Conservation (phyloP, 352 stramenopile genomes). For the Blastocystis sp. region DNA sequence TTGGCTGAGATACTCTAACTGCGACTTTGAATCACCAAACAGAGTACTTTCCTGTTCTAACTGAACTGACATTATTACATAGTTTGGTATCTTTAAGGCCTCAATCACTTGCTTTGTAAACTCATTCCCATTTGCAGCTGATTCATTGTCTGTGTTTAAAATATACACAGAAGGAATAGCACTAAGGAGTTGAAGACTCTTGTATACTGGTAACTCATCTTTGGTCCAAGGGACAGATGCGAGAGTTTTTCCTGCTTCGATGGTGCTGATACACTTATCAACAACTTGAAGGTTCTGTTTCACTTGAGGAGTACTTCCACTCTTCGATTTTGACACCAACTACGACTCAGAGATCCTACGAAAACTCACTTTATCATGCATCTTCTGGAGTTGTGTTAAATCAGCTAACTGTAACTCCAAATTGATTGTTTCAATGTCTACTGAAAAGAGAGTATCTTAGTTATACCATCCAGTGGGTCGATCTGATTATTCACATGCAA, state of each 20-base stretch:
- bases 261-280: slow-evolving; percentile 3
- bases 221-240: slow-evolving; percentile 74
- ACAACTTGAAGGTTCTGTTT: slow-evolving; percentile 74
- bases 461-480: slow-evolving; percentile 74
- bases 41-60: slow-evolving; percentile 79
- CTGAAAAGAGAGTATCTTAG: not conserved
- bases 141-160: slow-evolving; percentile 80
- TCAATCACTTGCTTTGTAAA: slow-evolving; percentile 78
- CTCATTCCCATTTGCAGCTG: slow-evolving; percentile 77
- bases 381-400: slow-evolving; percentile 57
- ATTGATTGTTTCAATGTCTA: slow-evolving; percentile 81
- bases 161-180: slow-evolving; percentile 81
- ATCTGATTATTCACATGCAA: slow-evolving; percentile 81
- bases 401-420: slow-evolving; percentile 78
- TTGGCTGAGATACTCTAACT: slow-evolving; percentile 80
- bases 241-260: slow-evolving; percentile 34
- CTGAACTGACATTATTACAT: slow-evolving; percentile 74
- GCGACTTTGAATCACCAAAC: slow-evolving; percentile 80
- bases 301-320: slow-evolving; percentile 72
- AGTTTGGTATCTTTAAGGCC: slow-evolving; percentile 63
- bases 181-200: slow-evolving; percentile 78
- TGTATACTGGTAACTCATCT: slow-evolving; percentile 79
- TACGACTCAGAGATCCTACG: not conserved
- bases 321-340: slow-evolving; percentile 28
- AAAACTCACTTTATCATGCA: slow-evolving; percentile 18